phyloP scores from a whole-genome alignment of 23 red algal species.

The Gracilaria domingensis region DNA sequence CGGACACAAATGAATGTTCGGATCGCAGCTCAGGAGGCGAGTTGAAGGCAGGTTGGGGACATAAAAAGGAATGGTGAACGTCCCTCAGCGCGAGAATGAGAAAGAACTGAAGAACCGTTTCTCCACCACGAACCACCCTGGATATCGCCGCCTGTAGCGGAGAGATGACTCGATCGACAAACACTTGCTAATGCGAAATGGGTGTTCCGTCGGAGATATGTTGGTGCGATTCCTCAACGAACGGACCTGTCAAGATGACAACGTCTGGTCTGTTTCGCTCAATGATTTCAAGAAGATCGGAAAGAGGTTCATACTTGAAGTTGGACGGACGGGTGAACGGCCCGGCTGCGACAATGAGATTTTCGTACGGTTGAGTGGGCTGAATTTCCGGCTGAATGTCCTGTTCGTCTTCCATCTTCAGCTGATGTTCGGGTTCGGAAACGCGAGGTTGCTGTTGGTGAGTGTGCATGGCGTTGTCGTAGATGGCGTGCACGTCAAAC shows the following conservation, averaged over 20 bases:
- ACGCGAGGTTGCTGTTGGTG: neutral
- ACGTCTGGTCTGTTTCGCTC: conserved; percentile 27
- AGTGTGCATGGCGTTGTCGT: conserved; percentile 63
- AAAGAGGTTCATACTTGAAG: conserved; percentile 64
- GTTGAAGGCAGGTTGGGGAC: conserved; percentile 60
- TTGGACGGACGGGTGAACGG: conserved; percentile 41
- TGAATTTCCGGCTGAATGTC: no score
- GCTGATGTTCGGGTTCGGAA: neutral
- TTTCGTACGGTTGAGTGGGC: conserved; percentile 9
- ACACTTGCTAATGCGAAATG: conserved; percentile 32
- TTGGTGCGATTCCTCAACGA: conserved; percentile 45
- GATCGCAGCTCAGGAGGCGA: neutral
- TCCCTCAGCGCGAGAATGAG: conserved; percentile 50
- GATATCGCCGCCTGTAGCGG: conserved; percentile 2
- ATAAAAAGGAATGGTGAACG: conserved; percentile 70
- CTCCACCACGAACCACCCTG: neutral
- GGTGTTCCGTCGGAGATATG: conserved; percentile 1
- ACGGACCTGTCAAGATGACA: conserved; percentile 57
- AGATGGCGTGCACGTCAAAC: conserved; percentile 68
- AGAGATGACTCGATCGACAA: conserved; percentile 35
- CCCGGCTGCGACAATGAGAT: conserved; percentile 48
- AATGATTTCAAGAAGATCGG: conserved; percentile 42
- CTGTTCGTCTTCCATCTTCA: neutral
- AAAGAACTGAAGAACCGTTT: conserved; percentile 25
- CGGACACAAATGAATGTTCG: conserved; percentile 12